Evolutionary conservation across 306 rosid genomes (phyloP).

Genomic region (Trifolium repens): DNA sequence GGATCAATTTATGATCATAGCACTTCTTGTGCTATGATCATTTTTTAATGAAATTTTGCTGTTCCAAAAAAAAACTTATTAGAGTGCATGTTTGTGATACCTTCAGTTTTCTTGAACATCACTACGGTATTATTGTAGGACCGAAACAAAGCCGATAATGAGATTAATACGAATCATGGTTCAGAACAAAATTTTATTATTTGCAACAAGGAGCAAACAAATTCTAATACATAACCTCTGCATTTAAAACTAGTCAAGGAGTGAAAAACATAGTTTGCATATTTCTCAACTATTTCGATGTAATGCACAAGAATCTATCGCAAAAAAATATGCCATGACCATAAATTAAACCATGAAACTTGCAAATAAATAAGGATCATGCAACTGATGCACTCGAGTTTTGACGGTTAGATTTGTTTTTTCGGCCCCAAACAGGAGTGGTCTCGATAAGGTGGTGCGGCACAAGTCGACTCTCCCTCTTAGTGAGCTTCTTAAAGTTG

Average conservation of each 20-base stretch:
- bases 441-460: slow-evolving; percentile 93
- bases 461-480: slow-evolving; percentile 75
- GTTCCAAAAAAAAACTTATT: no score
- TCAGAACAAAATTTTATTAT: slow-evolving; percentile 24
- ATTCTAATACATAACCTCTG: neutral
- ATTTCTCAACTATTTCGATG: slow-evolving; percentile 16
- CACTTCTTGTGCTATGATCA: no score
- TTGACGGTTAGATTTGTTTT: slow-evolving; percentile 51
- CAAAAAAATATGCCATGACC: neutral
- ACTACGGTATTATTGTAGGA: no score
- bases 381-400: slow-evolving; percentile 45
- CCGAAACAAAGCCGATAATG: neutral
- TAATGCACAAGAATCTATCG: slow-evolving; percentile 6
- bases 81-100: no score
- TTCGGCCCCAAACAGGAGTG: slow-evolving; percentile 83
- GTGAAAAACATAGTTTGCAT: neutral
- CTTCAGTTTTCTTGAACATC: no score
- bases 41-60: no score
- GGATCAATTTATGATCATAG: no score
- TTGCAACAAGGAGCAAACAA: slow-evolving; percentile 23
- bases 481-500: slow-evolving; percentile 70
- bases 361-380: slow-evolving; percentile 33
- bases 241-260: slow-evolving; percentile 1
- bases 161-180: slow-evolving; percentile 1
- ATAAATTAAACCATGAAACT: slow-evolving; percentile 17